Base-by-base conservation (phyloP, 2,329 filamentous ascomycete species). In the Pyrenochaeta sp. region DNA sequence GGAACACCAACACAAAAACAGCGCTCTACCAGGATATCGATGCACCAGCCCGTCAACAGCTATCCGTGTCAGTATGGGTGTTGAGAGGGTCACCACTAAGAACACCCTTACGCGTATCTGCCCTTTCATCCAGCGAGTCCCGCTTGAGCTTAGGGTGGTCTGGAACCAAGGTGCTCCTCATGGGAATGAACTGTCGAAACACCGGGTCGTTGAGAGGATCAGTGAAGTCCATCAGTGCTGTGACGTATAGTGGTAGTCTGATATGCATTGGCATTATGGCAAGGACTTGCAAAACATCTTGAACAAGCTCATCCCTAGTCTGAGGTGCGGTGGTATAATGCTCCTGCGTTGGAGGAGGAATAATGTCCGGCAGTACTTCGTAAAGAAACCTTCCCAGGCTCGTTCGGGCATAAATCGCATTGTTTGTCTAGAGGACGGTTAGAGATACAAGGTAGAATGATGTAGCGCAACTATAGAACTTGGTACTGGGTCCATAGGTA, bases 111-210 rank as follows among this genome's bases (percentile, higher is more conserved):
- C 32, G 32, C 12, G 32, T 36, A 63, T 88, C 84, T 2, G 75
- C 73, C 24, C 75, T 74, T 75, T 89, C 86, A 47, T 84, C 77
- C 13, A 88, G 73, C 2, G 86, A 86, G 68, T 88, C 86, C 3
- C 86, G 67, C 0, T 73, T 74, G 12, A 84, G 64, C 54, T 79
- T 79, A 0, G 82, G 82, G 62, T 88, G 86, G 61, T 88, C 83
- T 1, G 79, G 73, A 3, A 82, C 58, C 67, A 86, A 79, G 3
- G 77, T 66, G 1, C 85, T 86, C 55, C 78, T 79, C 52, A 86
- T 72, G 0, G 85, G 85, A 2, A 88, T 75, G 63, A 87, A 89
- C 63, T 89, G 86, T 5, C 81, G 79, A 34, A 85, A 81, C 19
- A 88, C 78, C 2, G 86, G 85, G 55, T 88, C 86, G 45, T 84